These are phyloP conservation scores for Colletotrichum lini DNA, from an alignment of 2,329 filamentous ascomycete species.

Conservation along the genomic window DNA sequence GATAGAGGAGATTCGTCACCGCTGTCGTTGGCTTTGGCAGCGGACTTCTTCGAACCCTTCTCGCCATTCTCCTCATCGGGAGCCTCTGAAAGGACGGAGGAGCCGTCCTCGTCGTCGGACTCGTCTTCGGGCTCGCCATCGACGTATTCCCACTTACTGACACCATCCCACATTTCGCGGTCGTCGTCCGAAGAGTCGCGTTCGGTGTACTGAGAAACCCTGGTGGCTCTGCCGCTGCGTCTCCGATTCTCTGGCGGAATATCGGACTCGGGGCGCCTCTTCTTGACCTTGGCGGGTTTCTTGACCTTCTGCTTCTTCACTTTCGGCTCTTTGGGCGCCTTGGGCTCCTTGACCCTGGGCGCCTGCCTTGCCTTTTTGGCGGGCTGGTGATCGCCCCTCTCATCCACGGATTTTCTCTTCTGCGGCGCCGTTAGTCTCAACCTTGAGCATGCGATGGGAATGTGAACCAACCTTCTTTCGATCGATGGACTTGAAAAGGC, in stretches of 20 bases:
- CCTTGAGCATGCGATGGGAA: background rate
- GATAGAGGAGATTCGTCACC: constrained; percentile 37
- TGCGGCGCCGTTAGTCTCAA: constrained; percentile 51
- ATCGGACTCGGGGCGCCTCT: constrained; percentile 45
- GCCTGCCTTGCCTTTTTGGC: constrained; percentile 57
- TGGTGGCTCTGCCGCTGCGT: constrained; percentile 64
- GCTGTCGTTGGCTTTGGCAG: constrained; percentile 39
- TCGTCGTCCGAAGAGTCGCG: constrained; percentile 72
- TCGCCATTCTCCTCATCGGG: constrained; percentile 39
- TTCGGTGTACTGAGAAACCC: constrained; percentile 66
- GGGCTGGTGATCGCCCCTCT: constrained; percentile 62
- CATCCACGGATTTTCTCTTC: constrained; percentile 71
- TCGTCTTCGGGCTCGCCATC: constrained; percentile 50
- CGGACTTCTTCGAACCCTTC: constrained; percentile 39
- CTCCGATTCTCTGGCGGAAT: constrained; percentile 61
- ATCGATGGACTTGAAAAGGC: constrained; percentile 74
- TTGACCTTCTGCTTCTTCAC: constrained; percentile 48
- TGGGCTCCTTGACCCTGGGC: constrained; percentile 48
- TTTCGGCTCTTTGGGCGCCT: constrained; percentile 47
- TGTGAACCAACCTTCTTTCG: constrained; percentile 74
- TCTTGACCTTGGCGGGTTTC: constrained; percentile 47
- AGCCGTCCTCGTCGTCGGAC: constrained; percentile 32
- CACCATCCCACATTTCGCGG: constrained; percentile 73
- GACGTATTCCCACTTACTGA: constrained; percentile 71
- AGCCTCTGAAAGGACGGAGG: constrained; percentile 34